Evolutionary conservation across 2,329 filamentous ascomycete species (phyloP).

Genomic region (Ophiostoma himal-ulmi): DNA sequence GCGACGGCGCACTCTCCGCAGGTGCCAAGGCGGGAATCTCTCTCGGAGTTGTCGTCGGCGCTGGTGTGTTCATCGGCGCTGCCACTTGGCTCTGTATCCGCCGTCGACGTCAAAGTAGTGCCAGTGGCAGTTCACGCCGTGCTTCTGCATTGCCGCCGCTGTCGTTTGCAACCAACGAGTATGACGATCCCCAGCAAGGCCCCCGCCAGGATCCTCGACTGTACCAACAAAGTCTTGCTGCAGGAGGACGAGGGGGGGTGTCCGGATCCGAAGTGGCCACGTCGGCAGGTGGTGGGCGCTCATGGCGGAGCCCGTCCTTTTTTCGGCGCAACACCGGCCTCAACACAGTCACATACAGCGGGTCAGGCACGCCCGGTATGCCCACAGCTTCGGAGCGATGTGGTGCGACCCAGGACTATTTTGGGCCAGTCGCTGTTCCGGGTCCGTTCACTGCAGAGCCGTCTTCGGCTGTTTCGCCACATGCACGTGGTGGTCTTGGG

Average conservation of each 20-base stretch:
- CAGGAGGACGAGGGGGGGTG: background rate
- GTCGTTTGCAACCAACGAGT: conserved; percentile 22
- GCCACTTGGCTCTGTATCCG: conserved; percentile 45
- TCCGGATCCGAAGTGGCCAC: background rate
- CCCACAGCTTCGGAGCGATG: conserved; percentile 30
- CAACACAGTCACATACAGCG: conserved; percentile 19
- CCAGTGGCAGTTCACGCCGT: conserved; percentile 20
- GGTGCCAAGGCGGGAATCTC: conserved; percentile 55
- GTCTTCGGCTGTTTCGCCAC: background rate
- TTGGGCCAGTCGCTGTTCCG: conserved; percentile 39
- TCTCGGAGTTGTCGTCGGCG: conserved; percentile 45
- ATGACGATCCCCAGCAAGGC: conserved; percentile 17
- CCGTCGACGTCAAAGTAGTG: conserved; percentile 9
- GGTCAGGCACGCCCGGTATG: conserved; percentile 22
- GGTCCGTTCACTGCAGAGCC: conserved; percentile 44
- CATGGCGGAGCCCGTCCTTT: conserved; percentile 16
- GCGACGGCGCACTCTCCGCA: conserved; percentile 35
- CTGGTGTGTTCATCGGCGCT: conserved; percentile 38
- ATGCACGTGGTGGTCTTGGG: background rate
- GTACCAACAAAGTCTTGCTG: conserved; percentile 1
- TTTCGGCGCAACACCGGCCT: conserved; percentile 21
- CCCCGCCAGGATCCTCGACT: conserved; percentile 8
- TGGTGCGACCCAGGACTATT: conserved; percentile 37
- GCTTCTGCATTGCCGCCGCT: conserved; percentile 21
- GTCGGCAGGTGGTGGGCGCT: conserved; percentile 10